These are phyloP conservation scores for Rhizoclosmatium globosum DNA, from an alignment of 192 early-diverging fungal genomes.

Conservation along the genomic window DNA sequence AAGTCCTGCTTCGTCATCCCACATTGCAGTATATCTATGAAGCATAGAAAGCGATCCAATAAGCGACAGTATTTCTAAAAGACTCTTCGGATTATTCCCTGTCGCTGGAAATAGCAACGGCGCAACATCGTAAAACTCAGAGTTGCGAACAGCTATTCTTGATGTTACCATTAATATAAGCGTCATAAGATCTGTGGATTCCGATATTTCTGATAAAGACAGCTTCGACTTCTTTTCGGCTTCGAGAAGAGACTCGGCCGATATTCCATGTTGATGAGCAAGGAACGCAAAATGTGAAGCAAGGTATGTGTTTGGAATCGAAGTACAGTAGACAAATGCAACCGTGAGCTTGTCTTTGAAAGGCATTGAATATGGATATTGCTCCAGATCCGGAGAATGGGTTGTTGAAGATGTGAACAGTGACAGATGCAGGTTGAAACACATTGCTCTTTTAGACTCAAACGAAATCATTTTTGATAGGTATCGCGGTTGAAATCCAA, in stretches of 20 bases:
- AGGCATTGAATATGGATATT: not conserved
- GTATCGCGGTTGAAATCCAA: conserved; percentile 5
- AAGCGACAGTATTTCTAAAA: not conserved
- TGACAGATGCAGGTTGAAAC: not conserved
- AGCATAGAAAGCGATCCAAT: not conserved
- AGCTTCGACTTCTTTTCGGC: not conserved
- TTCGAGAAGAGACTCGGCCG: not conserved
- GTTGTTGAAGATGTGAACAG: not conserved
- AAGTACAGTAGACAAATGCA: not conserved
- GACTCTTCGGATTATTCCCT: not conserved
- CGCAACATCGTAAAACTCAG: not conserved
- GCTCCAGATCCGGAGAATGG: not conserved
- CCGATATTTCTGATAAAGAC: not conserved
- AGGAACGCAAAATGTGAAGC: not conserved
- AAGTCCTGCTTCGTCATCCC: not conserved
- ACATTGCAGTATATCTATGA: conserved; percentile 7
- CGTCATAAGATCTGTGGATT: not conserved
- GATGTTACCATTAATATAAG: not conserved
- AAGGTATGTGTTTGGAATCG: conserved; percentile 2
- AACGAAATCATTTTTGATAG: not conserved
- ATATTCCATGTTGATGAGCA: not conserved
- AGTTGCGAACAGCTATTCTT: not conserved
- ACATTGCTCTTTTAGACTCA: not conserved
- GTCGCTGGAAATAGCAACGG: not conserved
- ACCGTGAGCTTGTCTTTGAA: not conserved